Evolutionary conservation across 148 eudicot species (phyloP).

Genomic region (Rhododendron mucronatum): DNA sequence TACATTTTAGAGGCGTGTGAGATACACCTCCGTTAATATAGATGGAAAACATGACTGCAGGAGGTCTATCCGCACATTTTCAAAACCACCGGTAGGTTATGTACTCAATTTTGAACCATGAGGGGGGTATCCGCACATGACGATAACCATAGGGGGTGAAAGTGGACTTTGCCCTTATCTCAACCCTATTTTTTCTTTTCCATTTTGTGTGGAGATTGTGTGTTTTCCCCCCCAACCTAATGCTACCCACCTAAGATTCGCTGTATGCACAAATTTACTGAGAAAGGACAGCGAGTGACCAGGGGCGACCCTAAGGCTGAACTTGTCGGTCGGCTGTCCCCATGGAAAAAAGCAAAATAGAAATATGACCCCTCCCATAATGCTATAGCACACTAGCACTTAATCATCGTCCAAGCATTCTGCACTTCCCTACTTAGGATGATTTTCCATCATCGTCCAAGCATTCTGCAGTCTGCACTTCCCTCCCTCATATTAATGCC

Average conservation of each 20-base stretch:
- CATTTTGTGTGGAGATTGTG: conserved; percentile 36
- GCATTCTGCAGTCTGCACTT: no score
- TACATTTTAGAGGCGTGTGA: no score
- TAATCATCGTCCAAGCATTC: background rate
- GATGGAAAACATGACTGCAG: no score
- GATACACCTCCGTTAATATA: no score
- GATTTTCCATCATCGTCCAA: no score
- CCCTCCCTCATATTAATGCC: background rate
- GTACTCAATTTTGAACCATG: no score
- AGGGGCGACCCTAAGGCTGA: background rate
- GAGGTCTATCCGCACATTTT: no score
- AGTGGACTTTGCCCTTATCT: background rate
- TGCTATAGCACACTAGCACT: background rate
- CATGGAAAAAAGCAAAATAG: background rate
- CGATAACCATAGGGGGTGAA: no score
- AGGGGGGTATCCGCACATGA: no score
- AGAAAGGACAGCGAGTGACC: background rate
- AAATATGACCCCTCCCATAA: background rate
- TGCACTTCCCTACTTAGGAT: background rate
- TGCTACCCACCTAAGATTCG: background rate
- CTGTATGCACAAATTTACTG: background rate
- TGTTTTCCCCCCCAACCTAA: background rate
- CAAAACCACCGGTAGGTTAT: no score
- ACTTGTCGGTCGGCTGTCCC: background rate
- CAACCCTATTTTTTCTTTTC: conserved; percentile 6